Conservation (phyloP, 2,329 filamentous ascomycete genomes). For the Colletotrichum sp. region DNA sequence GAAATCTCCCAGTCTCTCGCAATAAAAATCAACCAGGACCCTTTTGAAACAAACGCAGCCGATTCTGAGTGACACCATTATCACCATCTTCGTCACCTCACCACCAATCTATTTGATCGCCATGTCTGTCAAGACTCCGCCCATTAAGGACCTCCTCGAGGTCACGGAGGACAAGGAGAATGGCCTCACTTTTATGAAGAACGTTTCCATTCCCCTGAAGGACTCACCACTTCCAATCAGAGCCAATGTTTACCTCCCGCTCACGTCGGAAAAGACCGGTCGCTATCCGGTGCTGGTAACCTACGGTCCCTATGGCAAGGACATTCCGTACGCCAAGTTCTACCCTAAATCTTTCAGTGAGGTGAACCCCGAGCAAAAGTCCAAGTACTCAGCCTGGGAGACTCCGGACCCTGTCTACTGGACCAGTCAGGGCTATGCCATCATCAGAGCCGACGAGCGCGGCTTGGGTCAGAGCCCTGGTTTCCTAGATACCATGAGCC, state of each 20-base stretch:
- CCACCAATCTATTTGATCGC: not conserved
- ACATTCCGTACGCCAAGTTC: constrained; percentile 67
- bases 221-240: constrained; percentile 34
- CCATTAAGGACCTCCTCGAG: constrained; percentile 15
- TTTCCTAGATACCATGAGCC: constrained; percentile 53
- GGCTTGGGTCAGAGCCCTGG: constrained; percentile 54
- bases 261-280: constrained; percentile 21
- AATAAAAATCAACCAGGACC: not conserved
- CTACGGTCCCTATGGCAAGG: constrained; percentile 77
- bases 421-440: constrained; percentile 58
- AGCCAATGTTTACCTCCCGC: constrained; percentile 43
- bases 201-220: constrained; percentile 37
- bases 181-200: constrained; percentile 39
- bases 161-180: constrained; percentile 7
- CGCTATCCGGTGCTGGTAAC: constrained; percentile 67
- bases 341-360: constrained; percentile 46
- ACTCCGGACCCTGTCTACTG: constrained; percentile 63
- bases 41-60: not conserved
- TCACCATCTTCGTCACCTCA: not conserved
- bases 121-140: constrained; percentile 15
- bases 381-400: constrained; percentile 62
- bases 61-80: not conserved
- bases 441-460: constrained; percentile 58
- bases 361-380: constrained; percentile 59
- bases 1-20: not conserved